Evolutionary conservation across 2,329 filamentous ascomycete species (phyloP).

Genomic region (Myrmaecium sp.): DNA sequence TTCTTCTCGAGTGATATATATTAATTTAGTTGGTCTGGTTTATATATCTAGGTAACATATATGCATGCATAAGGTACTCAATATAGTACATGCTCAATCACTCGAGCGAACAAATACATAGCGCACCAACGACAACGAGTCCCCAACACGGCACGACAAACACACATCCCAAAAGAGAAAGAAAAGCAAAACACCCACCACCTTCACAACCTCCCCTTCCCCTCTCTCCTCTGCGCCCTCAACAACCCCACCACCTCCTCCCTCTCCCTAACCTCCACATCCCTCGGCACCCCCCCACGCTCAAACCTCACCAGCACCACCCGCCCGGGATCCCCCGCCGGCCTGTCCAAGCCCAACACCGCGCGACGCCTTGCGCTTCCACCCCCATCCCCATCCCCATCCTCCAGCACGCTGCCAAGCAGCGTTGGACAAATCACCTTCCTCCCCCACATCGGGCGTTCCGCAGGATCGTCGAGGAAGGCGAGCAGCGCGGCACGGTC

Average conservation of each 20-base stretch:
- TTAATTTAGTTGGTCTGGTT: no score
- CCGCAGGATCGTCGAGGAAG: slow-evolving; percentile 16
- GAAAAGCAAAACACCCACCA: no score
- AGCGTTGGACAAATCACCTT: slow-evolving; percentile 26
- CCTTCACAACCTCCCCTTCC: slow-evolving; percentile 40
- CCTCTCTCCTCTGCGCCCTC: slow-evolving; percentile 38
- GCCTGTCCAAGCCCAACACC: slow-evolving; percentile 35
- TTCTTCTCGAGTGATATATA: no score
- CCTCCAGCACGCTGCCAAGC: slow-evolving; percentile 19
- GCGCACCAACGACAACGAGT: no score
- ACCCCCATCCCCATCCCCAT: slow-evolving; percentile 17
- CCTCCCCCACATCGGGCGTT: slow-evolving; percentile 35
- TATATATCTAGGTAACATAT: no score
- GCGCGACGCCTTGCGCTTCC: slow-evolving; percentile 30
- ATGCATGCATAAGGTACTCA: no score
- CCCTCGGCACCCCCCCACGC: slow-evolving; percentile 38
- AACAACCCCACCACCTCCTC: slow-evolving; percentile 29
- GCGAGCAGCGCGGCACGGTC: slow-evolving; percentile 22
- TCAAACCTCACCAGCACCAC: slow-evolving; percentile 40
- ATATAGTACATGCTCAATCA: no score
- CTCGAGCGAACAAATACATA: no score
- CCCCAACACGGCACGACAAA: no score
- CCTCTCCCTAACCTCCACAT: slow-evolving; percentile 33
- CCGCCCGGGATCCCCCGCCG: slow-evolving; percentile 38
- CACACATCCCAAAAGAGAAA: no score